Evolutionary conservation across 768 basidiomycete genomes (phyloP).

Genomic region (Lentinula sp.): DNA sequence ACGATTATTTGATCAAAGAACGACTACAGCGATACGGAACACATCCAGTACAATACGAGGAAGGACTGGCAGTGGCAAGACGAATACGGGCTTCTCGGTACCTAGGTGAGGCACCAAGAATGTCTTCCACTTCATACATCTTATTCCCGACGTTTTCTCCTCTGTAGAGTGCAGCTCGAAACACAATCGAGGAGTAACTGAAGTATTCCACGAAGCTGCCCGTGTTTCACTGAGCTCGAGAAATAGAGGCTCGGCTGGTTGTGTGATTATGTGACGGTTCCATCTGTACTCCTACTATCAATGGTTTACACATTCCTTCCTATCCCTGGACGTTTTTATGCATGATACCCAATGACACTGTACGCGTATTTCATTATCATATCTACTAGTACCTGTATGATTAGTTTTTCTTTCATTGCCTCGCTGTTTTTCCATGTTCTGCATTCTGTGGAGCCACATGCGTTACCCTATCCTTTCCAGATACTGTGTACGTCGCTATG

Average conservation of each 20-base stretch:
- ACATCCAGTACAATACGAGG: conserved; percentile 85
- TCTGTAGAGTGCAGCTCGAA: conserved; percentile 90
- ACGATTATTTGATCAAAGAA: conserved; percentile 69
- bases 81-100: conserved; percentile 92
- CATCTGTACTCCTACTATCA: not conserved
- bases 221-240: conserved; percentile 76
- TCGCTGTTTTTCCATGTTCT: not conserved
- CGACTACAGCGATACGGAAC: conserved; percentile 64
- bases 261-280: conserved; percentile 40
- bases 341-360: conserved; percentile 1
- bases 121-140: not conserved
- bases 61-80: conserved; percentile 81
- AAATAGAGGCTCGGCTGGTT: conserved; percentile 53
- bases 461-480: not conserved
- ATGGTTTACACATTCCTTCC: not conserved
- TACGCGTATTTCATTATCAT: not conserved
- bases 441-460: not conserved
- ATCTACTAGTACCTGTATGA: conserved; percentile 2
- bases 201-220: conserved; percentile 91
- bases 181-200: conserved; percentile 89
- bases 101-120: conserved; percentile 52
- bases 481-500: not conserved
- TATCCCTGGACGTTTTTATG: not conserved
- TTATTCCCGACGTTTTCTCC: not conserved
- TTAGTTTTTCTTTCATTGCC: not conserved